A percentile compares a stretch with the other conserved stretches of the same genome.
phyloP scores from a whole-genome alignment of 1,139 yeast genomes.

The Torulaspora globosa region DNA sequence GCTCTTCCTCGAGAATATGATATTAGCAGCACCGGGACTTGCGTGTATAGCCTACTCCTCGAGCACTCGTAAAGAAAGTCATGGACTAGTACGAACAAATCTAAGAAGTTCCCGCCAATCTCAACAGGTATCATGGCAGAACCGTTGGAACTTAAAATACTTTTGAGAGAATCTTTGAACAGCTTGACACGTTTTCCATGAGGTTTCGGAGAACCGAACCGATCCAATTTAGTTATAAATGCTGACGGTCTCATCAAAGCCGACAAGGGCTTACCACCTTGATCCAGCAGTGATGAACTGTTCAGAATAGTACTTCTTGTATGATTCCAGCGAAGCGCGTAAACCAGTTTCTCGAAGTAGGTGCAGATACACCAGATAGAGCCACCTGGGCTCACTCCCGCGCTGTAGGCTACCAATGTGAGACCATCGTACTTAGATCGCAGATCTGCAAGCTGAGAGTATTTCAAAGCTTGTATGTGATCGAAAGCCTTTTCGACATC shows the following conservation, averaged over 20 bases:
- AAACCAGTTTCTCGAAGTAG: constrained; percentile 71
- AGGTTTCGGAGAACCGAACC: constrained; percentile 59
- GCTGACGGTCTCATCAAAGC: constrained; percentile 77
- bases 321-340: constrained; percentile 95
- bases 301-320: constrained; percentile 81
- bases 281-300: constrained; percentile 66
- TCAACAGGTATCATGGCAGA: constrained; percentile 80
- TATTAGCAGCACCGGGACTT: constrained; percentile 65
- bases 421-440: constrained; percentile 57
- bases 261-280: constrained; percentile 52
- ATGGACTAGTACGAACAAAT: constrained; percentile 68
- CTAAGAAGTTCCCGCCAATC: constrained; percentile 78
- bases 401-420: constrained; percentile 74
- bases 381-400: constrained; percentile 95
- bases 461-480: constrained; percentile 62
- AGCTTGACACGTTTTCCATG: constrained; percentile 63
- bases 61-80: constrained; percentile 38
- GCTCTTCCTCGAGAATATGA: constrained; percentile 79
- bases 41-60: constrained; percentile 24
- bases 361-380: constrained; percentile 68
- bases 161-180: constrained; percentile 61
- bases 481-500: constrained; percentile 83
- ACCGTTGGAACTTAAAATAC: constrained; percentile 51
- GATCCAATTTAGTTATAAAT: constrained; percentile 63
- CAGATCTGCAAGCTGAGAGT: constrained; percentile 68